Percentiles rank a stretch among this genome's conserved stretches.
These are phyloP conservation scores for Yamadazyma spencermartinsiae DNA, from an alignment of 1,139 yeast genomes.

Conservation along the genomic window DNA sequence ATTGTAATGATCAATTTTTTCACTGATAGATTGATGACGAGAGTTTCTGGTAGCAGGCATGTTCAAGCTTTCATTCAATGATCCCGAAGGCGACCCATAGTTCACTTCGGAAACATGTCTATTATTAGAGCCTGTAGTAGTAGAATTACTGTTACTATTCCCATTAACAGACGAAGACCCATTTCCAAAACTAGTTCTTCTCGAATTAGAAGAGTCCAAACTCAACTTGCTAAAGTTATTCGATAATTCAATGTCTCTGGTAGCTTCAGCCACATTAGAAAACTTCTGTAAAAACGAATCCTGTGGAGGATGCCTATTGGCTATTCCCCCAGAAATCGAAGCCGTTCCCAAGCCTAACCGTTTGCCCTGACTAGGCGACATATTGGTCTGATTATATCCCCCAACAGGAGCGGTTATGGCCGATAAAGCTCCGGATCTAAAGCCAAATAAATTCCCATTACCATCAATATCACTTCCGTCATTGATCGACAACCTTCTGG, in stretches of 20 bases:
- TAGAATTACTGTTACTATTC: not conserved
- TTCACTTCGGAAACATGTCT: conserved; percentile 16
- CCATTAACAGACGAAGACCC: conserved; percentile 14
- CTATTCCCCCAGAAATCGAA: conserved; percentile 60
- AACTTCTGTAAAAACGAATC: conserved; percentile 66
- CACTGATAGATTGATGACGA: conserved; percentile 62
- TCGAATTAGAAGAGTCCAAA: conserved; percentile 27
- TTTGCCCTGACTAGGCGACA: conserved; percentile 14
- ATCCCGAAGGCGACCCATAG: conserved; percentile 42
- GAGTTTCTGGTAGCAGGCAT: conserved; percentile 40
- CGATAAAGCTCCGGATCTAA: conserved; percentile 49
- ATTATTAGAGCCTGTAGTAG: conserved; percentile 5
- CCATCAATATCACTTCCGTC: conserved; percentile 49
- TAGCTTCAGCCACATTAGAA: conserved; percentile 75
- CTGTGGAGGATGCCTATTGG: conserved; percentile 47
- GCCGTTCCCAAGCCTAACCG: conserved; percentile 55
- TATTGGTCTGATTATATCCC: conserved; percentile 8
- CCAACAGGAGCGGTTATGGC: conserved; percentile 47
- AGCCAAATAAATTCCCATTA: conserved; percentile 29
- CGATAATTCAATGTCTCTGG: conserved; percentile 67
- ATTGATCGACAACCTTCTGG: conserved; percentile 38
- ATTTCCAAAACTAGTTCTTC: conserved; percentile 53
- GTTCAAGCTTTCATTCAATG: conserved; percentile 53
- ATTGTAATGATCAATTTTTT: conserved; percentile 61
- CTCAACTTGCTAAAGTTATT: conserved; percentile 28